These are phyloP conservation scores for Hypoxylon trugodes DNA, from an alignment of 495 filamentous ascomycete genomes.

Conservation along the genomic window DNA sequence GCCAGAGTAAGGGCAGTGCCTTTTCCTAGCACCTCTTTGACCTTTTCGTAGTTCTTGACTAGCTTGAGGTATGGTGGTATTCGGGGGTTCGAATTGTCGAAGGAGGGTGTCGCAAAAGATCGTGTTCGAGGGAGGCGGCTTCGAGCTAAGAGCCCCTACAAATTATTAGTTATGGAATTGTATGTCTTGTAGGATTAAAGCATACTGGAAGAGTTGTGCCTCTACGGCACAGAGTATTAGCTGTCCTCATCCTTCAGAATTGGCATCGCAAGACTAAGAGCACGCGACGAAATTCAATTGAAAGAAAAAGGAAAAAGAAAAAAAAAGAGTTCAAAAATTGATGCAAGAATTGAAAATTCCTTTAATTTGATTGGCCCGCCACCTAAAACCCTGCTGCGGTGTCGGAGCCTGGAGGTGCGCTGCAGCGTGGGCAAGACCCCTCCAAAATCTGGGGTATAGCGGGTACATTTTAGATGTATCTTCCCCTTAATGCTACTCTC, in stretches of 20 bases:
- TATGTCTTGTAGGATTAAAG: background rate
- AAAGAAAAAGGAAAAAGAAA: slow-evolving; percentile 11
- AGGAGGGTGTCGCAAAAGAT: slow-evolving; percentile 44
- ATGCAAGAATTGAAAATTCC: slow-evolving; percentile 31
- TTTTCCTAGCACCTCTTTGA: slow-evolving; percentile 75
- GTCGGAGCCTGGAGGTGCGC: slow-evolving; percentile 27
- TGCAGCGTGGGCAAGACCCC: background rate
- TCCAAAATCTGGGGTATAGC: slow-evolving; percentile 30
- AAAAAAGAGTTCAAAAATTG: slow-evolving; percentile 20
- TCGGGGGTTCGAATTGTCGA: slow-evolving; percentile 40
- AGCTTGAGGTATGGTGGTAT: slow-evolving; percentile 58
- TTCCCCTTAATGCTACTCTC: too few relatives aligned
- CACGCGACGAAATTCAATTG: slow-evolving; percentile 5
- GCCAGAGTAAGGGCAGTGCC: slow-evolving; percentile 80
- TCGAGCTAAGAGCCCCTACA: slow-evolving; percentile 35
- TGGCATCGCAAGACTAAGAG: slow-evolving; percentile 32
- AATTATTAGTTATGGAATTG: background rate
- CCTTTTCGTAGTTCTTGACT: slow-evolving; percentile 59
- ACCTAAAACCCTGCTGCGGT: slow-evolving; percentile 27
- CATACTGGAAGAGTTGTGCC: slow-evolving; percentile 42
- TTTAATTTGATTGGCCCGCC: slow-evolving; percentile 26
- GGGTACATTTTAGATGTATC: background rate
- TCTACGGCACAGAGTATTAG: slow-evolving; percentile 40
- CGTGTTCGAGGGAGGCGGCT: slow-evolving; percentile 35
- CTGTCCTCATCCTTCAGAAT: slow-evolving; percentile 41